Percentiles rank a stretch among this genome's conserved stretches.
Conservation (phyloP, 169 alveolate genomes). For the Plasmodium inui region DNA sequence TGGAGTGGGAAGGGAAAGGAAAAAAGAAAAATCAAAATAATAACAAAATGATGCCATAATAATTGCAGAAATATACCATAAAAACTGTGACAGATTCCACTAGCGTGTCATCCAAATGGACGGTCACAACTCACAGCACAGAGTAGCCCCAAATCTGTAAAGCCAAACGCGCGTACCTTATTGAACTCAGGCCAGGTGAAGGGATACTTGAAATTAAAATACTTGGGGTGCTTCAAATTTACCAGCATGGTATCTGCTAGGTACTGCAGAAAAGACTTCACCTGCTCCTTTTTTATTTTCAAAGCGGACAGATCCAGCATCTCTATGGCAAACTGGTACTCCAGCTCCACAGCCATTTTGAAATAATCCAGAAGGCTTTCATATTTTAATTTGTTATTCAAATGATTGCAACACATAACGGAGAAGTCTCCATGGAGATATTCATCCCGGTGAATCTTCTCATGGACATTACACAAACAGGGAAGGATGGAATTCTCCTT, state of each 20-base stretch:
- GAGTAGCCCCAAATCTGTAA: not conserved
- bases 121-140: not conserved
- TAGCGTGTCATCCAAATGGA: not conserved
- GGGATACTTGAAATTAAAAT: slow-evolving; percentile 78
- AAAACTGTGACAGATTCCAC: not conserved
- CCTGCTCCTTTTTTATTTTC: slow-evolving; percentile 77
- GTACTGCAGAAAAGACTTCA: slow-evolving; percentile 75
- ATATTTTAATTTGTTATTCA: slow-evolving; percentile 79
- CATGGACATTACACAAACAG: slow-evolving; percentile 77
- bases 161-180: slow-evolving; percentile 10
- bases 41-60: not conserved
- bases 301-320: slow-evolving; percentile 69
- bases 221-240: slow-evolving; percentile 78
- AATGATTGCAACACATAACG: slow-evolving; percentile 79
- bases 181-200: slow-evolving; percentile 75
- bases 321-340: slow-evolving; percentile 77
- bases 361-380: slow-evolving; percentile 76
- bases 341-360: slow-evolving; percentile 78
- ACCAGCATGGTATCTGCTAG: slow-evolving; percentile 78
- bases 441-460: slow-evolving; percentile 82
- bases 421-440: slow-evolving; percentile 80
- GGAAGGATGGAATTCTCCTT: slow-evolving; percentile 66
- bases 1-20: slow-evolving; percentile 1
- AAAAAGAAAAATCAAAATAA: not conserved
- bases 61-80: not conserved